phyloP scores from a whole-genome alignment of 768 basidiomycete genomes.

The Leccinum longicurvipes region DNA sequence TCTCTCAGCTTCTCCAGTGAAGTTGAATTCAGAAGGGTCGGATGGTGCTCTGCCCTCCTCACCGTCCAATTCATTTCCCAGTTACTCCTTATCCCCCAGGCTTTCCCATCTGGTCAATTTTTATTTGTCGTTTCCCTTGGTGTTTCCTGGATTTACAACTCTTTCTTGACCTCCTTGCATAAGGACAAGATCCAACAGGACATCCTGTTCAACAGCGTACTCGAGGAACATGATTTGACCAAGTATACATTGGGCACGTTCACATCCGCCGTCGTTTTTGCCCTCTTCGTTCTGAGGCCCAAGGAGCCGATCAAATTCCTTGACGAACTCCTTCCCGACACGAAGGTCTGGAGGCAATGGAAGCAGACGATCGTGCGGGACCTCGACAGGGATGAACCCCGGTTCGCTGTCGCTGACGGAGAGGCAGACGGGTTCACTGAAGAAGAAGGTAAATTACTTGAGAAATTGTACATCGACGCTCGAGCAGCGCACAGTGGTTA shows the following conservation, averaged over 20 bases:
- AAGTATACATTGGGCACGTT: constrained; percentile 4
- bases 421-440: neutral
- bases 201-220: neutral
- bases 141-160: constrained; percentile 27
- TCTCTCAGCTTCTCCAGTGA: constrained; percentile 1
- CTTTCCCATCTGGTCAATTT: constrained; percentile 17
- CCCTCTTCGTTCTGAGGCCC: constrained; percentile 2
- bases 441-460: neutral
- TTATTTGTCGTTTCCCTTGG: constrained; percentile 25
- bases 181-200: constrained; percentile 14
- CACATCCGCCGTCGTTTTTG: constrained; percentile 2
- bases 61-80: constrained; percentile 24
- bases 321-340: constrained; percentile 4
- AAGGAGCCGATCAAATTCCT: constrained; percentile 3
- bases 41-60: constrained; percentile 16
- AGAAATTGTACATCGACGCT: too few species aligned
- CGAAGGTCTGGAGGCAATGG: constrained; percentile 5
- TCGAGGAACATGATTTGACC: neutral
- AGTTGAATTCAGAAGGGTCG: neutral
- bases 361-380: neutral
- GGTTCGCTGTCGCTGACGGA: neutral
- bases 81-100: constrained; percentile 22
- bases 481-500: too few species aligned
- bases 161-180: constrained; percentile 30
- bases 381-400: too few species aligned